phyloP scores from a whole-genome alignment of 129 eudicot species.

The Tagetes erecta region DNA sequence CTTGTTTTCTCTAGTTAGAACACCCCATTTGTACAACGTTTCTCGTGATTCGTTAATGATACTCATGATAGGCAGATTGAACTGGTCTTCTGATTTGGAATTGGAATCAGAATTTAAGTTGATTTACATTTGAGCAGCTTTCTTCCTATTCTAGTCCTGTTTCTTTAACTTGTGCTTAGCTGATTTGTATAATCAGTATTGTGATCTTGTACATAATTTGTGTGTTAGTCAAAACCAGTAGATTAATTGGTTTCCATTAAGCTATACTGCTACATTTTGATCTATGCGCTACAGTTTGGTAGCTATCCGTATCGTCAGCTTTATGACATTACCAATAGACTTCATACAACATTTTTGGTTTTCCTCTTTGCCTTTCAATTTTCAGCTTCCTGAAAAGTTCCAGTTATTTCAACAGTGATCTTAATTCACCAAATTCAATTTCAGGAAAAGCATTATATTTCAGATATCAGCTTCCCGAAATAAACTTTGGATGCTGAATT shows the following conservation, averaged over 20 bases:
- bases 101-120: neutral
- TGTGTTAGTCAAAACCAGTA: neutral
- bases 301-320: neutral
- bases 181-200: neutral
- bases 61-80: neutral
- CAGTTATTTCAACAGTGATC: slow-evolving; percentile 4
- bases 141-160: neutral
- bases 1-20: slow-evolving; percentile 14
- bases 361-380: slow-evolving; percentile 4
- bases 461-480: neutral
- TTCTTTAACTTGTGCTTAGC: neutral
- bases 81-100: slow-evolving; percentile 10
- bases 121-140: neutral
- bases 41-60: neutral
- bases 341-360: neutral
- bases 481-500: slow-evolving; percentile 5
- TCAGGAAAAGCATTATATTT: no score
- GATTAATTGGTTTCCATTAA: neutral
- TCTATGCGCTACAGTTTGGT: neutral
- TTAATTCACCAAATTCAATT: neutral
- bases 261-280: neutral
- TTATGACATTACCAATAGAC: slow-evolving; percentile 4
- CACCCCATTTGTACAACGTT: neutral
- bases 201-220: neutral
- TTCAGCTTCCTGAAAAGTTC: slow-evolving; percentile 14